Base-by-base conservation (phyloP, 2,329 filamentous ascomycete genomes). In the Colletotrichum tofieldiae region DNA sequence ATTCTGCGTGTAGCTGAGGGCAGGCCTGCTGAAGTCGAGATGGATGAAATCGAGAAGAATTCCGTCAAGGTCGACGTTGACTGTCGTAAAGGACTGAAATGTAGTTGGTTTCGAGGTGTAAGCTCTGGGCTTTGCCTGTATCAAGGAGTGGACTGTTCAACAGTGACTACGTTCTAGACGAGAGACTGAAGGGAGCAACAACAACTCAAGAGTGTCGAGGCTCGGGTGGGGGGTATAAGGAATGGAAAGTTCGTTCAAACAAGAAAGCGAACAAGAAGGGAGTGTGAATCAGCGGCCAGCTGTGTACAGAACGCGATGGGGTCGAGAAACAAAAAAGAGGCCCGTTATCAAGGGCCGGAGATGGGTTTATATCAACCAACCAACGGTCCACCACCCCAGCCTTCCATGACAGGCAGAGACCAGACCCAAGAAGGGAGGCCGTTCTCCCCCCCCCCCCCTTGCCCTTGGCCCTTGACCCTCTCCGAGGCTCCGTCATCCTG, bases 321-420 rank as follows among this genome's bases (percentile, higher is more conserved):
- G 56, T 41, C 35, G 32, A 37, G 45, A 49, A 72, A 37, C 52
- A 71, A 56, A 55, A 26, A 60, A 37, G 49, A 63, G 69, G 69
- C 65, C 59, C 37, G 59, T 54, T 60, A 64, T 61, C 35, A 61
- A 73, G 71, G 67, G 49, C 60, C 37, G 23, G 61, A 61, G 49
- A 71, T 60, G 71, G 65, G 43, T 73, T 73, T 73, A 73, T 73
- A 71, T 66, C 67, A 71, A 65, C 71, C 71, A 73, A 73, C 71
- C 71, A 73, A 69, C 65, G 41, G 58, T 41, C 39, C 51, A 63
- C 14, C 20, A 64, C 65, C 65, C 59, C 59, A 20, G 69, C 14
- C 29, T 16, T 69, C 39, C 59, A 52, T 55, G 58, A 72, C 67
- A 67, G 45, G 43, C 35, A 26, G 35, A 56, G 56, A 37, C 56